Evolutionary conservation across 2,329 filamentous ascomycete species (phyloP).

Genomic region (Emmonsiellopsis sp.): DNA sequence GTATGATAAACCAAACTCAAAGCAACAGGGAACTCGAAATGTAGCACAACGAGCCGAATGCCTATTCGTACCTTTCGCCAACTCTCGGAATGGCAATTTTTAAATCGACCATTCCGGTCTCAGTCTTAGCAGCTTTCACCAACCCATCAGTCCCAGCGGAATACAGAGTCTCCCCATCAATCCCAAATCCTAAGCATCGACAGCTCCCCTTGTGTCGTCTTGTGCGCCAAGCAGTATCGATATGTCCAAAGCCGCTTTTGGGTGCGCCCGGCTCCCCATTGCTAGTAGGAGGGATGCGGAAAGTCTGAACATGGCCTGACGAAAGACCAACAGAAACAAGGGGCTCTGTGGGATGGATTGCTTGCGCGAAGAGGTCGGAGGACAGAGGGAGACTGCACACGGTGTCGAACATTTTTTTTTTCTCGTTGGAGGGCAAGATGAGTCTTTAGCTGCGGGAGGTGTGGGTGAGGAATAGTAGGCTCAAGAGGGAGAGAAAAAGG

Average conservation of each 20-base stretch:
- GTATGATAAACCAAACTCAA: neutral
- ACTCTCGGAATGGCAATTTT: slow-evolving; percentile 66
- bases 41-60: neutral
- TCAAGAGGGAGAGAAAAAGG: neutral
- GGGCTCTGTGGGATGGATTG: slow-evolving; percentile 73
- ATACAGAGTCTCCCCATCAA: slow-evolving; percentile 62
- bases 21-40: neutral
- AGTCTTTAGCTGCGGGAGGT: neutral
- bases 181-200: slow-evolving; percentile 65
- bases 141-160: slow-evolving; percentile 54
- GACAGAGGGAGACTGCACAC: slow-evolving; percentile 80
- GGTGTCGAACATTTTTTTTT: slow-evolving; percentile 69
- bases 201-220: slow-evolving; percentile 91
- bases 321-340: slow-evolving; percentile 78
- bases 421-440: neutral
- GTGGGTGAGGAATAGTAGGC: neutral
- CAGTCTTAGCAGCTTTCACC: slow-evolving; percentile 50
- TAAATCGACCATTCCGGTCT: slow-evolving; percentile 59
- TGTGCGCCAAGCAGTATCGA: slow-evolving; percentile 80
- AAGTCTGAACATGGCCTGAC: slow-evolving; percentile 76
- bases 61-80: slow-evolving; percentile 31
- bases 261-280: slow-evolving; percentile 39
- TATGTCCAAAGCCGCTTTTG: slow-evolving; percentile 58
- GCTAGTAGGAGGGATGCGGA: slow-evolving; percentile 56
- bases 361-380: slow-evolving; percentile 80